A percentile compares a stretch with the other conserved stretches of the same genome.
Evolutionary conservation across 2,329 filamentous ascomycete genomes (phyloP).

Genomic region (Byssoonygena ceratinophila): DNA sequence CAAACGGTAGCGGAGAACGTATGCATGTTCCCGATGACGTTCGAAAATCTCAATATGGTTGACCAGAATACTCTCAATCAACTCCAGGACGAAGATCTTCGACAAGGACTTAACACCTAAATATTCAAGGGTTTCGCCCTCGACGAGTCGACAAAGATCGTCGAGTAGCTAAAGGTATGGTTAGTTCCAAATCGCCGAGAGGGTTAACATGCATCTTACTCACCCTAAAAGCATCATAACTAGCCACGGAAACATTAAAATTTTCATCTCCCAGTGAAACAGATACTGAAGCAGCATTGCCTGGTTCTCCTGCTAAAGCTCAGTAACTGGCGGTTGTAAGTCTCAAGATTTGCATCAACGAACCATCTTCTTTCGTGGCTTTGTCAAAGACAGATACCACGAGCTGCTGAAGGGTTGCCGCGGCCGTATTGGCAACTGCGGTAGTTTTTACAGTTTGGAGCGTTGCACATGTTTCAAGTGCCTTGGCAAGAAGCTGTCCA

Average conservation of each 20-base stretch:
- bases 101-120: conserved; percentile 68
- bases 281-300: background rate
- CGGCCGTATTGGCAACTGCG: conserved; percentile 89
- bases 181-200: conserved; percentile 10
- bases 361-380: conserved; percentile 69
- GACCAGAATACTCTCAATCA: conserved; percentile 80
- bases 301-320: background rate
- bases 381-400: conserved; percentile 90
- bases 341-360: conserved; percentile 24
- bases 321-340: background rate
- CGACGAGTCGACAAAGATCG: conserved; percentile 78
- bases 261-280: conserved; percentile 53
- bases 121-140: conserved; percentile 73
- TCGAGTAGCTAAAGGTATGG: conserved; percentile 57
- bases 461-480: conserved; percentile 82
- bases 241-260: conserved; percentile 60
- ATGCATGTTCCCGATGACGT: conserved; percentile 65
- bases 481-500: conserved; percentile 67
- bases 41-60: conserved; percentile 76
- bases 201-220: conserved; percentile 15
- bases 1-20: conserved; percentile 64
- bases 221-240: conserved; percentile 73
- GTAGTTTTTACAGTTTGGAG: conserved; percentile 85
- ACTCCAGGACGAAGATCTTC: conserved; percentile 74
- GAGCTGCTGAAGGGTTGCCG: conserved; percentile 90